A percentile compares a stretch with the other conserved stretches of the same genome.
Conservation (phyloP, 2,329 filamentous ascomycete species). For the Pseudogymnoascus sp. region DNA sequence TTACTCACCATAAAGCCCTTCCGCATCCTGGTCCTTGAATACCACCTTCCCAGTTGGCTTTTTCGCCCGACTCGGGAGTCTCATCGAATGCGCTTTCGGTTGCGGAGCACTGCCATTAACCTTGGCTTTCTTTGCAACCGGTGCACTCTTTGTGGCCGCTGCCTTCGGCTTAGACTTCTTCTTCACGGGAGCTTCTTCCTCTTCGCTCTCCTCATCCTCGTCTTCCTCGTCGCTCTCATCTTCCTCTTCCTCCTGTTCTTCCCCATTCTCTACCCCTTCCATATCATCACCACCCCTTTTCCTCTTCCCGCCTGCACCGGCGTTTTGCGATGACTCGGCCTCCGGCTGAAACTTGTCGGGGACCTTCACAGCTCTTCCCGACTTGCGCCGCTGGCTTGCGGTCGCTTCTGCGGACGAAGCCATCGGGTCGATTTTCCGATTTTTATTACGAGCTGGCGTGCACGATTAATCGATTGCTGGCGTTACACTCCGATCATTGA, state of each 20-base stretch:
- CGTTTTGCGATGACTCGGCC: conserved; percentile 27
- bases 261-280: conserved; percentile 39
- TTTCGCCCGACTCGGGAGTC: conserved; percentile 24
- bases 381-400: conserved; percentile 50
- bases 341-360: conserved; percentile 53
- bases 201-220: conserved; percentile 34
- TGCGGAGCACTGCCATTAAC: conserved; percentile 49
- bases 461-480: not conserved
- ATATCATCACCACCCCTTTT: conserved; percentile 43
- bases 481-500: conserved; percentile 3
- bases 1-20: conserved; percentile 24
- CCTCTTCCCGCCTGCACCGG: conserved; percentile 42
- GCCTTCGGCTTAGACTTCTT: conserved; percentile 29
- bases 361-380: conserved; percentile 56
- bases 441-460: not conserved
- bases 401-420: conserved; percentile 42
- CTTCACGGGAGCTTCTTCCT: conserved; percentile 35
- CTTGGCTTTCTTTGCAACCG: conserved; percentile 55
- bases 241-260: conserved; percentile 35
- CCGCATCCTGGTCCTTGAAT: conserved; percentile 32
- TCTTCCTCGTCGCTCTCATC: conserved; percentile 33
- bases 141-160: conserved; percentile 38
- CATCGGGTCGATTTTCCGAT: conserved; percentile 40
- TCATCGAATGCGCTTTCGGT: conserved; percentile 44
- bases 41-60: conserved; percentile 32